Conservation (phyloP, 2,329 filamentous ascomycete species). For the Cadophora luteo-olivacea region DNA sequence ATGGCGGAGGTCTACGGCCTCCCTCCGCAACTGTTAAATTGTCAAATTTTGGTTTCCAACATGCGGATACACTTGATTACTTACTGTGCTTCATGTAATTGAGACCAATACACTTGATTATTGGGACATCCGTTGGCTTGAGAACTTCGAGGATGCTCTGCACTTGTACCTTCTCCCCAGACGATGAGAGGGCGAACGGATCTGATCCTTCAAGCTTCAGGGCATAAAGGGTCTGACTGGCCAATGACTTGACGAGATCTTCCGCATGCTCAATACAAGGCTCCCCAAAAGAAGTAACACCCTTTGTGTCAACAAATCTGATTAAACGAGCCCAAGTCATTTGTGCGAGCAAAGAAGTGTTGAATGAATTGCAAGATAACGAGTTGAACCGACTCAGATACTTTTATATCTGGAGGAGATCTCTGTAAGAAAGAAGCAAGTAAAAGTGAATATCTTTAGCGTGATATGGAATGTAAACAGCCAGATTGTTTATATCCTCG, state of each 20-base stretch:
- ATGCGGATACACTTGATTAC: constrained; percentile 38
- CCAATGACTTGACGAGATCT: background rate
- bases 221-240: background rate
- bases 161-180: constrained; percentile 43
- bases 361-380: background rate
- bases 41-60: background rate
- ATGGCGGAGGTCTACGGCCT: constrained; percentile 57
- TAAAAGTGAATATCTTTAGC: no score
- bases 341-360: background rate
- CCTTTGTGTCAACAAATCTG: background rate
- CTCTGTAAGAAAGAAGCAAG: background rate
- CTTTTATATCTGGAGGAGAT: background rate
- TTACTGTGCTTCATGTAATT: constrained; percentile 64
- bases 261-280: background rate
- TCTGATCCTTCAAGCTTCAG: background rate
- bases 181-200: constrained; percentile 17
- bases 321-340: background rate
- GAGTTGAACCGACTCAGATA: background rate
- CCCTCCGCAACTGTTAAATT: constrained; percentile 54
- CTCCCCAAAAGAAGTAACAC: background rate
- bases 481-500: no score
- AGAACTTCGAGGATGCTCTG: constrained; percentile 44
- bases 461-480: no score
- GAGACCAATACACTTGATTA: constrained; percentile 63
- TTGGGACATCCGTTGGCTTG: constrained; percentile 52